Evolutionary conservation across 768 basidiomycete species (phyloP), one percentile per base, ranked within the genome.

Genomic region (Boletus tomentosulus): DNA sequence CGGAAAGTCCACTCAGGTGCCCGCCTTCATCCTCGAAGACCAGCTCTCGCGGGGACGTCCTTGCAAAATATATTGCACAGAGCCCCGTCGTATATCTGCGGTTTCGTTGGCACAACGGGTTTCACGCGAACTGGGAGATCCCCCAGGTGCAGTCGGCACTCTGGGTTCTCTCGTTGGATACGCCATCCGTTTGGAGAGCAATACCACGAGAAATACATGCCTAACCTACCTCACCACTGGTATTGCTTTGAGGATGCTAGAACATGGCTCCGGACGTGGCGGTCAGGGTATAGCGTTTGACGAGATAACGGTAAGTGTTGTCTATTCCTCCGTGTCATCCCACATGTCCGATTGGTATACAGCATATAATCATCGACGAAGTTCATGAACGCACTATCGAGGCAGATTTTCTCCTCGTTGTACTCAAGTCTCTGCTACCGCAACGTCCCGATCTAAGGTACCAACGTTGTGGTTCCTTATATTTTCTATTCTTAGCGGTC

Each of bases 281-380:
- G 87, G 86, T 7, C 81, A 81, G 57, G 85, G 85, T n/a, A 84
- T 83, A 7, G 86, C 89, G 2, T 90, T 98, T 58, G 92, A 96
- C 64, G 95, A 98, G 58, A 84, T 98, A 51, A 98, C 97, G n/a
- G 93, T 92, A 60, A 70, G 80, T 58, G 34, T 19, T n/a, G 45
- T 47, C 41, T 38, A 42, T 50, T 49, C 53, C 47, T 55, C 57
- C 35, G 15, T 39, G 28, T 39, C 12, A 11, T 53, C 25, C 10
- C 33, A 31, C 25, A 34, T 56, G 46, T 25, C 38, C 33, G 35
- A 46, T 35, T 22, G 47, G 25, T 12, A 57, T 35, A 16, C 49
- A 93, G 91, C 94, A 97, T 64, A 85, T 99, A 66, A 87, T 99
- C 55, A 87, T 98, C 41, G 96, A 99, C 61, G 96, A 99, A 85